These are phyloP conservation scores for Gaertneriomyces semiglobifer DNA, from an alignment of 192 early-diverging fungal genomes.

Conservation along the genomic window DNA sequence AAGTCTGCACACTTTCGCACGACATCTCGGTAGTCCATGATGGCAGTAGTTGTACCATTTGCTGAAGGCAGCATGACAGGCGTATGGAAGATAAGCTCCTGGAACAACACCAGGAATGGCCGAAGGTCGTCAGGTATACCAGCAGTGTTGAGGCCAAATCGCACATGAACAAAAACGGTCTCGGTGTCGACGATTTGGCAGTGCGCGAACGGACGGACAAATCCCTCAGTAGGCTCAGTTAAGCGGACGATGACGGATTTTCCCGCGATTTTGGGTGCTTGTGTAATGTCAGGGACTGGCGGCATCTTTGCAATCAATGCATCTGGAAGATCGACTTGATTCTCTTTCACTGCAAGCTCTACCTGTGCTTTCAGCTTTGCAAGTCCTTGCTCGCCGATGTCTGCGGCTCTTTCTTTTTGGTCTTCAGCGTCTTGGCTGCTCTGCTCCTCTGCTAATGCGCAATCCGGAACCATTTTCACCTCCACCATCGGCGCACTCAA, in stretches of 20 bases:
- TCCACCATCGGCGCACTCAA: constrained; percentile 55
- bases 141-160: constrained; percentile 52
- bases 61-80: constrained; percentile 17
- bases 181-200: constrained; percentile 64
- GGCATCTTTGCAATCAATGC: constrained; percentile 60
- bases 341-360: constrained; percentile 44
- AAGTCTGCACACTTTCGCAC: constrained; percentile 46
- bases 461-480: constrained; percentile 55
- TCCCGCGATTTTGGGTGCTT: constrained; percentile 40
- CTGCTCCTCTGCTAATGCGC: constrained; percentile 45
- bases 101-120: constrained; percentile 71
- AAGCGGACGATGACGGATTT: constrained; percentile 15
- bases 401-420: constrained; percentile 32
- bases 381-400: constrained; percentile 51
- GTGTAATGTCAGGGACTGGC: constrained; percentile 60
- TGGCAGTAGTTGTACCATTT: neutral
- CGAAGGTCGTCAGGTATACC: constrained; percentile 58
- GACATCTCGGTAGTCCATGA: constrained; percentile 41
- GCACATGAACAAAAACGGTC: constrained; percentile 62
- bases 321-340: constrained; percentile 51
- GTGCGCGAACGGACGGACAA: constrained; percentile 41
- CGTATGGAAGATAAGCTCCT: constrained; percentile 66
- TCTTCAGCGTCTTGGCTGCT: constrained; percentile 41
- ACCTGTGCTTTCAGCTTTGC: constrained; percentile 28
- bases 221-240: neutral